Evolutionary conservation across 805 yeast species (phyloP).

Genomic region (Pichia scutulata): DNA sequence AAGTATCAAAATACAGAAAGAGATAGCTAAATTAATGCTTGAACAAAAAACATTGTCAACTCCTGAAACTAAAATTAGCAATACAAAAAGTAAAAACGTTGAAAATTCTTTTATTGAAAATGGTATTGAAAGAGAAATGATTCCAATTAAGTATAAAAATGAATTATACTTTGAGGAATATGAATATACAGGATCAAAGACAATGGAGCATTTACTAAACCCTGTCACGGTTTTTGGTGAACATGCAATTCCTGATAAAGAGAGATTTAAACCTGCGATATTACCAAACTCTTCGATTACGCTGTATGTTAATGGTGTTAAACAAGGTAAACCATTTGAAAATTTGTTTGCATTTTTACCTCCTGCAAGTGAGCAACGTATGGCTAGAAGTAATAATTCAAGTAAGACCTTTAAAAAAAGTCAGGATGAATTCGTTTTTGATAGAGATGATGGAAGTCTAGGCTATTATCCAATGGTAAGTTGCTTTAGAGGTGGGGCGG

Average conservation of each 20-base stretch:
- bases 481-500: constrained; percentile 72
- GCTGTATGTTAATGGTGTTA: constrained; percentile 72
- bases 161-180: constrained; percentile 76
- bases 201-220: constrained; percentile 65
- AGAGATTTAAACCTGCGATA: constrained; percentile 39
- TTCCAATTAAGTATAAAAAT: constrained; percentile 76
- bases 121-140: constrained; percentile 69
- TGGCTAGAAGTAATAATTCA: constrained; percentile 10
- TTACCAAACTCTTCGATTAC: constrained; percentile 52
- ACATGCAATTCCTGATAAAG: constrained; percentile 47
- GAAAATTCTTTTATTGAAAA: constrained; percentile 7
- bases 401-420: not conserved
- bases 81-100: not conserved
- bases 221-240: constrained; percentile 70
- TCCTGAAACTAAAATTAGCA: constrained; percentile 9
- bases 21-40: constrained; percentile 33
- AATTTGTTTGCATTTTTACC: constrained; percentile 72
- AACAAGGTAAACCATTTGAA: constrained; percentile 56
- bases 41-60: constrained; percentile 20
- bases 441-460: constrained; percentile 69
- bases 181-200: constrained; percentile 64
- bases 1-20: constrained; percentile 34
- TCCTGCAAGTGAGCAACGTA: constrained; percentile 52
- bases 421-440: constrained; percentile 16
- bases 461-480: constrained; percentile 93